phyloP scores from a whole-genome alignment of 371 early-diverging fungal genomes.

The Batrachochytrium dendrobatidis region DNA sequence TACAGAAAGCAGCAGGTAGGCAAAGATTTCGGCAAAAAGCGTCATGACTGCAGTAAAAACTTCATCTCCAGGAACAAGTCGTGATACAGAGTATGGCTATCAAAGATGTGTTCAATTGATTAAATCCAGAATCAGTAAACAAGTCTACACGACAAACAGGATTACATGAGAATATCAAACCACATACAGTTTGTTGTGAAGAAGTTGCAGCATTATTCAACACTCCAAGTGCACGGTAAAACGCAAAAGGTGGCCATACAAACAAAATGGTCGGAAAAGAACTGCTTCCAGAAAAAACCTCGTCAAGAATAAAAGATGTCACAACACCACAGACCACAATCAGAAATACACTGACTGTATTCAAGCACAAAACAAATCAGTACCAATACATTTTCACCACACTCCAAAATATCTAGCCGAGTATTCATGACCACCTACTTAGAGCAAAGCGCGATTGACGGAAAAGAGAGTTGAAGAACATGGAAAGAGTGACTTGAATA shows the following conservation, averaged over 20 bases:
- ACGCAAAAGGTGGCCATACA: slow-evolving; percentile 69
- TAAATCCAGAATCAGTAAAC: slow-evolving; percentile 17
- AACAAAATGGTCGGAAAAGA: slow-evolving; percentile 37
- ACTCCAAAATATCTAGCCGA: too few relatives aligned
- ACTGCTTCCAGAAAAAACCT: slow-evolving; percentile 22
- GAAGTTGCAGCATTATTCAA: slow-evolving; percentile 26
- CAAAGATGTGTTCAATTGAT: slow-evolving; percentile 6
- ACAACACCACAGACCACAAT: slow-evolving; percentile 53
- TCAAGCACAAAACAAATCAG: neutral
- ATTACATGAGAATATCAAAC: too few relatives aligned
- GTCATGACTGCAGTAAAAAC: slow-evolving; percentile 43
- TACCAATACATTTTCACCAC: neutral
- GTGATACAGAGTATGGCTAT: slow-evolving; percentile 10
- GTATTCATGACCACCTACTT: slow-evolving; percentile 9
- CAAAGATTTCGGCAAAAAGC: slow-evolving; percentile 40
- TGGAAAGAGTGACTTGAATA: slow-evolving; percentile 49
- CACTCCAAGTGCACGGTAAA: slow-evolving; percentile 36
- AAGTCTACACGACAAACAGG: slow-evolving; percentile 35
- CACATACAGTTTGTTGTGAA: too few relatives aligned
- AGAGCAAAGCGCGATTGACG: slow-evolving; percentile 44
- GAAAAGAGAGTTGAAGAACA: slow-evolving; percentile 54
- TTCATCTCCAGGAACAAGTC: slow-evolving; percentile 32
- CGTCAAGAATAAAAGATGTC: slow-evolving; percentile 36
- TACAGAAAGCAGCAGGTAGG: slow-evolving; percentile 41
- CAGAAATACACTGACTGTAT: slow-evolving; percentile 32